These are phyloP conservation scores for Gastrolobium bilobum DNA, from an alignment of 306 rosid species.

Conservation along the genomic window DNA sequence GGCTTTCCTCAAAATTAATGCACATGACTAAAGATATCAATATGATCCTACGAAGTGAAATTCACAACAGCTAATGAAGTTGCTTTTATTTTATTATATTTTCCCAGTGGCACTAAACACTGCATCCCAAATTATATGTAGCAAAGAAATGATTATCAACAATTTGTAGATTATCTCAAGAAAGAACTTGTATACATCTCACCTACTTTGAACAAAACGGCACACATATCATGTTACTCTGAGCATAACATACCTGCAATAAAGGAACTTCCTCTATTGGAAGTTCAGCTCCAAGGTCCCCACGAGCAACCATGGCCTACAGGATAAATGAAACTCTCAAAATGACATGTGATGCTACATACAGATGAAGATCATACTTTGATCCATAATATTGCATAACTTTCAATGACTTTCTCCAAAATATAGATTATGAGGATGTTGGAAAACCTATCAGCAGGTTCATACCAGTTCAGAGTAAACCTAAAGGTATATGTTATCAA, in stretches of 20 bases:
- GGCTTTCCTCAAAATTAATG: constrained; percentile 38
- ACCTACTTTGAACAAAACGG: constrained; percentile 26
- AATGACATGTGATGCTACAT: constrained; percentile 37
- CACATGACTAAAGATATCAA: constrained; percentile 18
- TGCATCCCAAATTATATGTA: constrained; percentile 33
- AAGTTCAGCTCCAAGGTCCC: constrained; percentile 99
- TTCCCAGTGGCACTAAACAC: constrained; percentile 5
- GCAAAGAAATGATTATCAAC: constrained; percentile 18
- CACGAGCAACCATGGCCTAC: constrained; percentile 99
- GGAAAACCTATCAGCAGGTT: constrained; percentile 30
- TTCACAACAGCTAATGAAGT: constrained; percentile 15
- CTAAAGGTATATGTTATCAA: constrained; percentile 9
- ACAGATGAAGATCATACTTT: constrained; percentile 33
- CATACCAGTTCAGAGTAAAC: constrained; percentile 34
- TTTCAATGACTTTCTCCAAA: constrained; percentile 24
- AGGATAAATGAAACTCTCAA: constrained; percentile 44
- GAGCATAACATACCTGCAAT: constrained; percentile 74
- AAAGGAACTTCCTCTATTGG: constrained; percentile 98
- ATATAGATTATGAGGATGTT: constrained; percentile 11
- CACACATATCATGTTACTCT: constrained; percentile 15
- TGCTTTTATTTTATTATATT: constrained; percentile 33
- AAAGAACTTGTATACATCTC: constrained; percentile 23
- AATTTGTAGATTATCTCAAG: constrained; percentile 36
- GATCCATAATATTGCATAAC: constrained; percentile 18
- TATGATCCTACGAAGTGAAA: constrained; percentile 23